A percentile compares a stretch with the other conserved stretches of the same genome.
phyloP scores from a whole-genome alignment of 108 stramenopile genomes.

The Fistulifera solaris region DNA sequence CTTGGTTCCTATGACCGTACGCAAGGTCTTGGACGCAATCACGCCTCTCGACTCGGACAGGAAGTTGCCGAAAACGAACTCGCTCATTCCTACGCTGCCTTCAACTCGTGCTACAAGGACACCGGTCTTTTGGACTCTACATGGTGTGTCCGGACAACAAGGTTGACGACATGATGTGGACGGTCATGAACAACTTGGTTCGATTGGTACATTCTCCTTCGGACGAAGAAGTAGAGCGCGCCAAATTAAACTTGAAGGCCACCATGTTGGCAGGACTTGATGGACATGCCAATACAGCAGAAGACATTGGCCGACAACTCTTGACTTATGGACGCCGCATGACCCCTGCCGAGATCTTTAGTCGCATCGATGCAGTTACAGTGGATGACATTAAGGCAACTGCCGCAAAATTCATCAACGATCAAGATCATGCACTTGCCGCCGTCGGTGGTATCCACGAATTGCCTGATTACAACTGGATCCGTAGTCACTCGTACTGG shows the following conservation, averaged over 20 bases:
- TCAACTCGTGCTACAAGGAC: conserved; percentile 99
- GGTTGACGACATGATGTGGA: conserved; percentile 79
- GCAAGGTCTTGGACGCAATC: conserved; percentile 78
- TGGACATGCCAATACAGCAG: conserved; percentile 90
- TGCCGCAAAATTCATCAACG: conserved; percentile 84
- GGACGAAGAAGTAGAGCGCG: conserved; percentile 92
- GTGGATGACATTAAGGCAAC: conserved; percentile 89
- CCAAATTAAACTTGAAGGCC: conserved; percentile 95
- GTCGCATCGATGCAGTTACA: conserved; percentile 90
- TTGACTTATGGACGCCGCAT: conserved; percentile 97
- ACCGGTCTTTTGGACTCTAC: conserved; percentile 99
- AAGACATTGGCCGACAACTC: conserved; percentile 98
- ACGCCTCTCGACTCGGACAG: conserved; percentile 82
- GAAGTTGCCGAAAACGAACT: conserved; percentile 84
- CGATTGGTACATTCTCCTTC: conserved; percentile 78
- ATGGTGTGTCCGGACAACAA: conserved; percentile 88
- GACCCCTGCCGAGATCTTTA: conserved; percentile 96
- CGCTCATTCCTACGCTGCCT: conserved; percentile 88
- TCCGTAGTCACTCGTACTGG: conserved; percentile 77
- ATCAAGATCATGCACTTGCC: conserved; percentile 97
- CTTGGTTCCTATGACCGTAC: conserved; percentile 94
- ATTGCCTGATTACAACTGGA: conserved; percentile 87
- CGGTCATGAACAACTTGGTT: conserved; percentile 85
- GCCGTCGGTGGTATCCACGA: conserved; percentile 97
- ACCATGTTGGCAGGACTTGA: conserved; percentile 97